phyloP scores from a whole-genome alignment of 257 asterid genomes.

The Avicennia marina region DNA sequence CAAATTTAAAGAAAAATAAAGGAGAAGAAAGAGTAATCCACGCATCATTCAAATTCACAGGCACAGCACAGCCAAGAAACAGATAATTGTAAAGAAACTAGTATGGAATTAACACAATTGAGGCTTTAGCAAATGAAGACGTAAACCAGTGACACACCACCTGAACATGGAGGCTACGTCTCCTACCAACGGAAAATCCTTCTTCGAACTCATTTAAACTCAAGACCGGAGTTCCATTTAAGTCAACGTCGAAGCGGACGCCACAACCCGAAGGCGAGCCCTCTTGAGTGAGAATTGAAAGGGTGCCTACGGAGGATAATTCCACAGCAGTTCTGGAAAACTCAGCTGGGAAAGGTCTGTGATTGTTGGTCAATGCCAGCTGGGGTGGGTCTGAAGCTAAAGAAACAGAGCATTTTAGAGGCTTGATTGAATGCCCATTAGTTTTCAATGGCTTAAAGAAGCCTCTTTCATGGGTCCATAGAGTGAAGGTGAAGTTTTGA shows the following conservation, averaged over 20 bases:
- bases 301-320: constrained; percentile 73
- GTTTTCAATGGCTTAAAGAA: constrained; percentile 22
- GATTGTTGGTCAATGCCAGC: constrained; percentile 29
- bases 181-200: constrained; percentile 31
- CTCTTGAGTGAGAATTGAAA: constrained; percentile 52
- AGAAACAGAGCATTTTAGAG: constrained; percentile 56
- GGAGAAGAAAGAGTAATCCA: too few species aligned
- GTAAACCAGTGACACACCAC: constrained; percentile 23
- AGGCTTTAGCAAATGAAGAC: constrained; percentile 8
- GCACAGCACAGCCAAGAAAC: not conserved
- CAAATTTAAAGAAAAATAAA: not conserved
- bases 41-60: not conserved
- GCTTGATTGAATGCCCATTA: constrained; percentile 19
- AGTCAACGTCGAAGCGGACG: constrained; percentile 76
- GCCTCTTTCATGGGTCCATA: constrained; percentile 15
- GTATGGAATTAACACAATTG: not conserved
- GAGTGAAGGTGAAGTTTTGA: constrained; percentile 20
- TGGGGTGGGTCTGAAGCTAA: constrained; percentile 54
- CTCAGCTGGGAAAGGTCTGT: constrained; percentile 75
- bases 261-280: constrained; percentile 83
- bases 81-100: not conserved
- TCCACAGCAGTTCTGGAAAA: constrained; percentile 75
- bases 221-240: constrained; percentile 64
- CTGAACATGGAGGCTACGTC: constrained; percentile 80
- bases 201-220: constrained; percentile 42